Evolutionary conservation across 2,329 filamentous ascomycete genomes (phyloP).

Genomic region (Fusarium nanum): DNA sequence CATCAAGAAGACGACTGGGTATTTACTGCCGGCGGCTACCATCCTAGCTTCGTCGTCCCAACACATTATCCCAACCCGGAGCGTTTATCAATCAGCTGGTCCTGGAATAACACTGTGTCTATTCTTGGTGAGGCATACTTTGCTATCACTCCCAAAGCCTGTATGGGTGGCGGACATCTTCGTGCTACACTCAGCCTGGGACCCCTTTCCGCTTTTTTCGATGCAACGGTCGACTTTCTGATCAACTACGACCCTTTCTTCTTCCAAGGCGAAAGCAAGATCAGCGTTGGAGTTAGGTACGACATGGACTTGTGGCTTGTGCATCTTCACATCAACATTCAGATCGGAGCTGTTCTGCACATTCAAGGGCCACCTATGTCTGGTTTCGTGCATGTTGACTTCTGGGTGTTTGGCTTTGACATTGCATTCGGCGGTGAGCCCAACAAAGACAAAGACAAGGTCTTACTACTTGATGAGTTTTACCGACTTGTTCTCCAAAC

Average conservation of each 20-base stretch:
- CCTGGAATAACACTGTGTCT: not conserved
- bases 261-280: not conserved
- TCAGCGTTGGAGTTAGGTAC: not conserved
- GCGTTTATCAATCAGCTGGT: not conserved
- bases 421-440: conserved; percentile 19
- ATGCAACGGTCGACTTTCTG: not conserved
- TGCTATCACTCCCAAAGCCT: not conserved
- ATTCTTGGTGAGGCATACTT: not conserved
- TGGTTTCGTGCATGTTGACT: not conserved
- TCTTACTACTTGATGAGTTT: too few relatives aligned
- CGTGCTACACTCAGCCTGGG: not conserved
- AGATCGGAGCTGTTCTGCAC: not conserved
- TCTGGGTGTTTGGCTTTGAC: conserved; percentile 10
- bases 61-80: not conserved
- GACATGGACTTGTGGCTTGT: not conserved
- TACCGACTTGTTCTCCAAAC: too few relatives aligned
- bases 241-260: not conserved
- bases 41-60: not conserved
- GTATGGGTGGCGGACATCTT: not conserved
- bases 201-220: not conserved
- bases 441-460: too few relatives aligned
- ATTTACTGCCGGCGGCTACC: not conserved
- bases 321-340: not conserved
- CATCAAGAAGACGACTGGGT: not conserved
- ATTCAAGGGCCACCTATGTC: not conserved